Evolutionary conservation across 106 monocot genomes (phyloP).

Genomic region (Allium fistulosum): DNA sequence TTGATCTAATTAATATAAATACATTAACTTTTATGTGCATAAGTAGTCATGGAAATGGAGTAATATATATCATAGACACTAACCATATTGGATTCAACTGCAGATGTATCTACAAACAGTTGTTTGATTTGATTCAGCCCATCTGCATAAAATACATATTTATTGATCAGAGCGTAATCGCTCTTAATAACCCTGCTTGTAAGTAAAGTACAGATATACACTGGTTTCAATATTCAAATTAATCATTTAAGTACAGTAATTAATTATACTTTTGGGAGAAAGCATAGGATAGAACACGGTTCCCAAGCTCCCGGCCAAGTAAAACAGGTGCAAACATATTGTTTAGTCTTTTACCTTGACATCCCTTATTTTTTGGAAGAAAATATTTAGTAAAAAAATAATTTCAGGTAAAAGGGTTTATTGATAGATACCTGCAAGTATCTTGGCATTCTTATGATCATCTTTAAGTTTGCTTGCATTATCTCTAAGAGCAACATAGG

Average conservation of each 20-base stretch:
- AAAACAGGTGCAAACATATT: too few relatives aligned
- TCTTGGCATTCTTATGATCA: conserved; percentile 78
- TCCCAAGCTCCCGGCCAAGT: too few relatives aligned
- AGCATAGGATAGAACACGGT: too few relatives aligned
- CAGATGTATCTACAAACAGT: conserved; percentile 35
- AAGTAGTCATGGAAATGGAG: not conserved
- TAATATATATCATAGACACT: conserved; percentile 2
- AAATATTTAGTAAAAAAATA: too few relatives aligned
- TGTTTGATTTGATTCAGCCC: conserved; percentile 65
- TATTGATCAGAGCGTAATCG: not conserved
- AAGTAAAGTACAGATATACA: too few relatives aligned
- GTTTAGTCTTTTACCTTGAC: too few relatives aligned
- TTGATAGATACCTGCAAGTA: conserved; percentile 47
- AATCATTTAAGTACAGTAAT: too few relatives aligned
- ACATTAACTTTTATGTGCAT: not conserved
- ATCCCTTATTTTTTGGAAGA: too few relatives aligned
- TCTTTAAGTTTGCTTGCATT: conserved; percentile 68
- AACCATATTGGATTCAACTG: conserved; percentile 95
- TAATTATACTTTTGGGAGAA: too few relatives aligned
- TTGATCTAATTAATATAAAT: not conserved
- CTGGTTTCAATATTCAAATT: too few relatives aligned
- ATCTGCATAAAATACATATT: conserved; percentile 31
- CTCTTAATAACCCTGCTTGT: too few relatives aligned
- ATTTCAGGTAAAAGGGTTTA: too few relatives aligned
- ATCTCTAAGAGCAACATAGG: conserved; percentile 64